These are phyloP conservation scores for Durotheca rogersii DNA, from an alignment of 495 filamentous ascomycete species.

Conservation along the genomic window DNA sequence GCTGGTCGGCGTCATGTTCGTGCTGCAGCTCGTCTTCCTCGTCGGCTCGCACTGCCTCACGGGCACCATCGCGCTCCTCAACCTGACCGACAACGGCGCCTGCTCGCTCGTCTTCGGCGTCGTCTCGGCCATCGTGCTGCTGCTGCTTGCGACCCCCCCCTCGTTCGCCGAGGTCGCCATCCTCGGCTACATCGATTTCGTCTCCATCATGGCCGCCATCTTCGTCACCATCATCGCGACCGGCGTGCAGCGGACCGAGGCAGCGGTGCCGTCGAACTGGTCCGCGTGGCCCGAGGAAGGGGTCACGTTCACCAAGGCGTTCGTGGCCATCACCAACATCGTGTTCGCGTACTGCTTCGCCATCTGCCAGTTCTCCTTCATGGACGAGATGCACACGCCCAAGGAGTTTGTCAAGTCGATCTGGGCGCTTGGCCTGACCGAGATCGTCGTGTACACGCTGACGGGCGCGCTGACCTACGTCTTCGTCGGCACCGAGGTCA, in stretches of 20 bases:
- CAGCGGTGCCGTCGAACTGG: slow-evolving; percentile 41
- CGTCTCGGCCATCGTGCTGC: slow-evolving; percentile 62
- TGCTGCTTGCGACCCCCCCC: slow-evolving; percentile 62
- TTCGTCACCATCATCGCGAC: slow-evolving; percentile 69
- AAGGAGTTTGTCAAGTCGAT: slow-evolving; percentile 67
- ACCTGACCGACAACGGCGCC: slow-evolving; percentile 59
- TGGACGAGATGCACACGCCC: slow-evolving; percentile 73
- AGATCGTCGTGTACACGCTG: slow-evolving; percentile 67
- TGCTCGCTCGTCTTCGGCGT: slow-evolving; percentile 70
- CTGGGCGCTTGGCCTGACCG: slow-evolving; percentile 61
- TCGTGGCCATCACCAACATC: slow-evolving; percentile 71
- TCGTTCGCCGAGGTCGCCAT: slow-evolving; percentile 59
- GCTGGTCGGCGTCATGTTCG: slow-evolving; percentile 61
- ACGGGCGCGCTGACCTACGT: slow-evolving; percentile 70
- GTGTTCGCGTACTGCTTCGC: slow-evolving; percentile 70
- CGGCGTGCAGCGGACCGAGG: slow-evolving; percentile 49
- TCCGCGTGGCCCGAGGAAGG: slow-evolving; percentile 46
- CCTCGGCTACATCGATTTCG: slow-evolving; percentile 59
- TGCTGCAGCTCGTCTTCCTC: slow-evolving; percentile 71
- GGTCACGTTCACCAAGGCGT: slow-evolving; percentile 44
- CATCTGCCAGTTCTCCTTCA: slow-evolving; percentile 75
- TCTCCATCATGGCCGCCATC: slow-evolving; percentile 65
- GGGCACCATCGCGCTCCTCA: slow-evolving; percentile 70
- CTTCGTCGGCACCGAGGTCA: slow-evolving; percentile 68
- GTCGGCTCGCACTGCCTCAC: slow-evolving; percentile 75